Percentiles rank a stretch among this genome's conserved stretches.
Conservation (phyloP, 768 basidiomycete genomes). For the Boletus vermiculosoides region DNA sequence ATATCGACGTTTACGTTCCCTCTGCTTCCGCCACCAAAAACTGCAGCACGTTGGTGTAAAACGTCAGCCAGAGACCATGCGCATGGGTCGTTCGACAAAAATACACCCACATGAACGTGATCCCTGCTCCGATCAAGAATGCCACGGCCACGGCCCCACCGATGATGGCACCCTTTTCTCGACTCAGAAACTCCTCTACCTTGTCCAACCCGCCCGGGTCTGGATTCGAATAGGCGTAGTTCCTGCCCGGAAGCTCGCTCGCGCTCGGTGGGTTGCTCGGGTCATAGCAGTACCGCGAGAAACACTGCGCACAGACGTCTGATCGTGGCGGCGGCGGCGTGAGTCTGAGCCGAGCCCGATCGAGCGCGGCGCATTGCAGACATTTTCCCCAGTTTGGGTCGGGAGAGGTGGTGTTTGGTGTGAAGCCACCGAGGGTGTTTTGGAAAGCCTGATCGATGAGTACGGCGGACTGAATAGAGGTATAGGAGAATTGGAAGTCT, state of each 20-base stretch:
- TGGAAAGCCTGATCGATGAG: constrained; percentile 62
- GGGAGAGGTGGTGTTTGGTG: constrained; percentile 53
- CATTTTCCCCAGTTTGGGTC: constrained; percentile 57
- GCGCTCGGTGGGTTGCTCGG: constrained; percentile 59
- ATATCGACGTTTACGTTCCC: constrained; percentile 21
- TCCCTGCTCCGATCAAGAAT: constrained; percentile 38
- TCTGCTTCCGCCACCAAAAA: constrained; percentile 31
- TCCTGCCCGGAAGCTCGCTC: constrained; percentile 38
- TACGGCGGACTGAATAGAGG: constrained; percentile 47
- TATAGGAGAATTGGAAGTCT: constrained; percentile 63
- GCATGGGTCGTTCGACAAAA: background rate
- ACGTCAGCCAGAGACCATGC: background rate
- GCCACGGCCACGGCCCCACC: constrained; percentile 46
- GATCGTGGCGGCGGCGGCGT: constrained; percentile 40
- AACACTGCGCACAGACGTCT: constrained; percentile 54
- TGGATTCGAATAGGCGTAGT: constrained; percentile 50
- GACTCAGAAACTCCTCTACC: constrained; percentile 42
- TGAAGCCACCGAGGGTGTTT: constrained; percentile 59
- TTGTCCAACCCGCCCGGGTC: constrained; percentile 49
- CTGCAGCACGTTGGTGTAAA: constrained; percentile 2
- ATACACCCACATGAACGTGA: constrained; percentile 35
- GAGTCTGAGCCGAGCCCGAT: constrained; percentile 47
- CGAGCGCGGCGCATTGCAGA: constrained; percentile 62
- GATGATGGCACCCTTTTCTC: constrained; percentile 47
- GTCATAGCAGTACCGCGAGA: constrained; percentile 58